Percentiles rank a stretch among this genome's conserved stretches.
phyloP scores from a whole-genome alignment of 441 rosid genomes.

The Adansonia rubrostipa region DNA sequence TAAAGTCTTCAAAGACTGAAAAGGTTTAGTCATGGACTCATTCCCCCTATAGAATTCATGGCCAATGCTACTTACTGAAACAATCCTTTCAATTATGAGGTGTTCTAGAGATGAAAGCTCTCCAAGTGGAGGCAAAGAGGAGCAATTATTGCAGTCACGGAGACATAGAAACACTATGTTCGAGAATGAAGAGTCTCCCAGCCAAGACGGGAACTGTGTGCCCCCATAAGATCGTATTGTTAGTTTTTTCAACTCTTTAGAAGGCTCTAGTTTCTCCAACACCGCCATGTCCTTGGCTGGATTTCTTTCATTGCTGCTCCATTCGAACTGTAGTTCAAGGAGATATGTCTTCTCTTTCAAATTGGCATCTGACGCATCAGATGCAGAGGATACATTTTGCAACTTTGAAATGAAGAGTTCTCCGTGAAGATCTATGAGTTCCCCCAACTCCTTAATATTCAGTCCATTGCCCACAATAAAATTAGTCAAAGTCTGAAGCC shows the following conservation, averaged over 20 bases:
- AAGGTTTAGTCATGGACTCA: slow-evolving; percentile 28
- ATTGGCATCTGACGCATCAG: slow-evolving; percentile 41
- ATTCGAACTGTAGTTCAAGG: slow-evolving; percentile 29
- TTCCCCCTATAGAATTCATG: slow-evolving; percentile 38
- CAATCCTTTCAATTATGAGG: slow-evolving; percentile 32
- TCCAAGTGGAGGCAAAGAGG: slow-evolving; percentile 42
- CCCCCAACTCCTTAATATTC: slow-evolving; percentile 39
- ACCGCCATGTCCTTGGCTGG: slow-evolving; percentile 7
- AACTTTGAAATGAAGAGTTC: slow-evolving; percentile 35
- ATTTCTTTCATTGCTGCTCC: slow-evolving; percentile 31
- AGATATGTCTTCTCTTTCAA: slow-evolving; percentile 35
- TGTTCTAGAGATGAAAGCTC: slow-evolving; percentile 20
- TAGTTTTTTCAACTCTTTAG: slow-evolving; percentile 22
- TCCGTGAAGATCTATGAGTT: slow-evolving; percentile 35
- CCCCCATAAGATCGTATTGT: slow-evolving; percentile 30
- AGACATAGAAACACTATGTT: slow-evolving; percentile 32
- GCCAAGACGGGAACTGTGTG: slow-evolving; percentile 24
- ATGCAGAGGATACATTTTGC: slow-evolving; percentile 26
- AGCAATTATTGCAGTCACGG: slow-evolving; percentile 32
- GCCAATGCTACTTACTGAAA: slow-evolving; percentile 32
- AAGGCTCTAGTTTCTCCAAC: slow-evolving; percentile 34
- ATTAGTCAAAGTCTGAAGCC: slow-evolving; percentile 39
- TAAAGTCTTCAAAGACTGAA: slow-evolving; percentile 26
- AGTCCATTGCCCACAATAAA: slow-evolving; percentile 38
- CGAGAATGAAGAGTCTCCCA: slow-evolving; percentile 27